Evolutionary conservation across 345 rosid genomes (phyloP).

Genomic region (Mercurialis annua): DNA sequence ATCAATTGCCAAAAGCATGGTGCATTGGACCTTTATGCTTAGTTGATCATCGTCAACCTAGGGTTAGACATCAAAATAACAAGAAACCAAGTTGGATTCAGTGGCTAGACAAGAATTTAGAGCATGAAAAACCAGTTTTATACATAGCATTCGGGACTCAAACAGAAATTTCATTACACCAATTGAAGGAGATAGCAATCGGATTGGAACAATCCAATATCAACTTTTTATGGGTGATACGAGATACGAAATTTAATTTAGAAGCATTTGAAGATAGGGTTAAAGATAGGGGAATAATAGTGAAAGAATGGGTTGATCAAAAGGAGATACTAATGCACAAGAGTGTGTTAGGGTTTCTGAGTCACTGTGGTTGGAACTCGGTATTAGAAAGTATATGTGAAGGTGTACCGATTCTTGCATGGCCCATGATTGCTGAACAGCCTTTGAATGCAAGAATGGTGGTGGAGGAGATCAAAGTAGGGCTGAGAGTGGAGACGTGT

Average conservation of each 20-base stretch:
- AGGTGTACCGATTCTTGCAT: conserved; percentile 67
- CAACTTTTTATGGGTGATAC: conserved; percentile 61
- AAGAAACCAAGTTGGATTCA: conserved; percentile 47
- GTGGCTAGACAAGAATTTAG: conserved; percentile 59
- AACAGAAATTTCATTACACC: conserved; percentile 48
- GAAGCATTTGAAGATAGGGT: conserved; percentile 49
- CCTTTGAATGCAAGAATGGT: conserved; percentile 58
- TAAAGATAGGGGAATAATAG: conserved; percentile 48
- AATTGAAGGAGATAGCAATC: conserved; percentile 46
- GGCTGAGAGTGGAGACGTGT: conserved; percentile 51
- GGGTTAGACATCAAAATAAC: not conserved
- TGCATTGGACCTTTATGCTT: conserved; percentile 62
- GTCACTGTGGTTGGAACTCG: conserved; percentile 94
- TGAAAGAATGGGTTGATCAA: conserved; percentile 73
- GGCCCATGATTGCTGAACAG: conserved; percentile 85
- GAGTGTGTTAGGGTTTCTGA: conserved; percentile 59
- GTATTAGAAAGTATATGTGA: conserved; percentile 59
- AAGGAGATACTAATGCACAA: conserved; percentile 50
- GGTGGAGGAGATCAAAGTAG: conserved; percentile 57
- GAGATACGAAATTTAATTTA: conserved; percentile 32
- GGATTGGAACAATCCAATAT: conserved; percentile 60
- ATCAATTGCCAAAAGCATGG: conserved; percentile 23
- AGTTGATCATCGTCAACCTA: not conserved
- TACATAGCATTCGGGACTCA: conserved; percentile 87
- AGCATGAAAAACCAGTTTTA: conserved; percentile 45